A percentile compares a stretch with the other conserved stretches of the same genome.
Evolutionary conservation across 768 basidiomycete genomes (phyloP).

Genomic region (Mycena belliarum): DNA sequence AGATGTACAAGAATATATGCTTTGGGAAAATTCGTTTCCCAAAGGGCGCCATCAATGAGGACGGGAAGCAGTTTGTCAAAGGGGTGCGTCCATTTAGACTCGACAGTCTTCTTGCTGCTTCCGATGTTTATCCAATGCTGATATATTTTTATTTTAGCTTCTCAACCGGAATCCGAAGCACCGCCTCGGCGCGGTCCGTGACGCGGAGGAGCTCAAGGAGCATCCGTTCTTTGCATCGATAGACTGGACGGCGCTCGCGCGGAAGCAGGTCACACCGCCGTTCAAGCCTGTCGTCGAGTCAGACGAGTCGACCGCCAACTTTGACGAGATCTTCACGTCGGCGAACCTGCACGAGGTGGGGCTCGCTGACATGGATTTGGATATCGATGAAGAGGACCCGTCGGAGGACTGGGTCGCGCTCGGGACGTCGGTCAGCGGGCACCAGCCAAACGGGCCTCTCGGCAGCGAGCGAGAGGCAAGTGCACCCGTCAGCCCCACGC

Average conservation of each 20-base stretch:
- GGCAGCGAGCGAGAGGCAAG: slow-evolving; percentile 50
- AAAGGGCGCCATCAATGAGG: slow-evolving; percentile 93
- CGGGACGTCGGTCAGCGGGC: slow-evolving; percentile 33
- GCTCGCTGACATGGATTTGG: slow-evolving; percentile 50
- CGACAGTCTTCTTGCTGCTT: slow-evolving; percentile 14
- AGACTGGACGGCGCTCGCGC: slow-evolving; percentile 87
- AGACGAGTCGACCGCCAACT: slow-evolving; percentile 97
- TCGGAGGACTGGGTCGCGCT: slow-evolving; percentile 64
- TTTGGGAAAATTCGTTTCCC: slow-evolving; percentile 99
- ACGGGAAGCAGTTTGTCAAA: slow-evolving; percentile 99
- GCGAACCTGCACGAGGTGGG: slow-evolving; percentile 82
- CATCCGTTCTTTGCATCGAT: slow-evolving; percentile 91
- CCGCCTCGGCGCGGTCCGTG: slow-evolving; percentile 87
- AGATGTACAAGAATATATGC: slow-evolving; percentile 99
- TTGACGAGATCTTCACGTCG: slow-evolving; percentile 96
- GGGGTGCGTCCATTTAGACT: slow-evolving; percentile 61
- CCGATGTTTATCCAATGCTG: slow-evolving; percentile 19
- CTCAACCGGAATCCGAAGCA: slow-evolving; percentile 98
- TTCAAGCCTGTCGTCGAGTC: slow-evolving; percentile 98
- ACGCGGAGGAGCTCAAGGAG: slow-evolving; percentile 92
- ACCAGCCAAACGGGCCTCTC: slow-evolving; percentile 77
- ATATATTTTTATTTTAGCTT: slow-evolving; percentile 54
- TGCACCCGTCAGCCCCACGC: slow-evolving; percentile 14
- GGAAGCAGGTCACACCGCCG: slow-evolving; percentile 91
- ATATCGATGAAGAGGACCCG: slow-evolving; percentile 63